A percentile compares a stretch with the other conserved stretches of the same genome.
phyloP scores from a whole-genome alignment of 176 grass and related monocot genomes.

The Phyllostachys edulis region DNA sequence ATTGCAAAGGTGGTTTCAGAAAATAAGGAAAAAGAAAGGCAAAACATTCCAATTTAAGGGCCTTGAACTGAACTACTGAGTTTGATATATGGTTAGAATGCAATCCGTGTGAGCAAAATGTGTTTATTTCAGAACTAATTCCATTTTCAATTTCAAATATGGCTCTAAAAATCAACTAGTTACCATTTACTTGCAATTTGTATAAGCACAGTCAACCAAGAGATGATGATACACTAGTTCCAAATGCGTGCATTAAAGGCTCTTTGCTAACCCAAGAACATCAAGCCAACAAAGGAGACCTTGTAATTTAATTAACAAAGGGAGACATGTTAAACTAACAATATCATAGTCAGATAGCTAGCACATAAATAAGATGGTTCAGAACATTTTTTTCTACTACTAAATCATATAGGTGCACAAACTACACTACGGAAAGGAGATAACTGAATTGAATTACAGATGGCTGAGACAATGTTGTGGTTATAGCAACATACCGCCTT shows the following conservation, averaged over 20 bases:
- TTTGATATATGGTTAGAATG: not conserved
- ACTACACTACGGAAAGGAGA: not conserved
- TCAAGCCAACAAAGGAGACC: not conserved
- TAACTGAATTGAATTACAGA: not conserved
- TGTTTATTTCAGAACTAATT: not conserved
- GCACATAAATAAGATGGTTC: not conserved
- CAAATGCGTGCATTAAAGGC: not conserved
- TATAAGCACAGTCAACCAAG: not conserved
- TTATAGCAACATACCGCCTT: conserved; percentile 62
- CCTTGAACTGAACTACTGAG: not conserved
- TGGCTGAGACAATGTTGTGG: not conserved
- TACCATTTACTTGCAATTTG: not conserved
- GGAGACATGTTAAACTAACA: conserved; percentile 4
- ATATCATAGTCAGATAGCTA: not conserved
- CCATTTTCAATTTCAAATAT: conserved; percentile 2
- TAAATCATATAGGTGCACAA: not conserved
- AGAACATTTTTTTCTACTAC: not conserved
- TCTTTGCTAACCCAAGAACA: not conserved
- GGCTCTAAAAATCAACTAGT: not conserved
- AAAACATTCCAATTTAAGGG: not conserved
- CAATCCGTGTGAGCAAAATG: not conserved
- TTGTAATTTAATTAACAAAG: conserved; percentile 20
- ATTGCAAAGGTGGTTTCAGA: not conserved
- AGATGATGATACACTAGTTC: not conserved
- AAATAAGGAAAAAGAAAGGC: not conserved